Evolutionary conservation across 2,329 filamentous ascomycete species (phyloP), one percentile per base, ranked within the genome.

Genomic region (Cordyceps cateniannulata): DNA sequence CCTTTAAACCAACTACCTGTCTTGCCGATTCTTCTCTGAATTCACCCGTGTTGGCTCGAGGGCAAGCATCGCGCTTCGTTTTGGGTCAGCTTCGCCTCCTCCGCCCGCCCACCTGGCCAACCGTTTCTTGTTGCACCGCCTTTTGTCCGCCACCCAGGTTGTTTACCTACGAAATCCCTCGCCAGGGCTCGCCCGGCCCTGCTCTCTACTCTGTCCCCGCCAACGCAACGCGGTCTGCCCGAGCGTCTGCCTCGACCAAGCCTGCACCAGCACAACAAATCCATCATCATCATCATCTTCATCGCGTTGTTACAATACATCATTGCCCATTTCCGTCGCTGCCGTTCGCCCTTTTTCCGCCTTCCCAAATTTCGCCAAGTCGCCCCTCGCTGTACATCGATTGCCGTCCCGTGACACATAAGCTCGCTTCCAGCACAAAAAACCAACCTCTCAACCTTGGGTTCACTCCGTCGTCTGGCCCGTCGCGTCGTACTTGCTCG

Each of bases 81-180:
- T 32, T 35, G 14, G 2, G 40, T 27, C 22, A 18, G 27, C 49
- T 20, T 25, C 22, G 49, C 42, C 25, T 32, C 25, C 16, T 22
- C 25, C 35, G 22, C 42, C 29, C 32, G 32, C 42, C 56, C 56
- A 24, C 47, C 40, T 12, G 42, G 40, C 10, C 56, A 24, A 10
- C 24, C 44, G 44, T 25, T 32, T 25, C 27, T 18, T 22, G n/a
- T 45, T 44, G 18, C 58, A 49, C 50, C 58, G 58, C 49, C 57
- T 25, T 27, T 45, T 47, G 24, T 45, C 48, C 25, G 40, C 58
- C 42, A 40, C 58, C 5, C 32, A 35, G 9, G 20, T 29, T 27
- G 35, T 51, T 29, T 45, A n/a, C n/a, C n/a, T n/a, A 47, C 47
- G 48, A 59, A 59, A 59, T 59, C 47, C 57, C 57, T 59, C 57